A percentile compares a stretch with the other conserved stretches of the same genome.
Evolutionary conservation across 179 eudicot species (phyloP).

Genomic region (Camellia oleifera): DNA sequence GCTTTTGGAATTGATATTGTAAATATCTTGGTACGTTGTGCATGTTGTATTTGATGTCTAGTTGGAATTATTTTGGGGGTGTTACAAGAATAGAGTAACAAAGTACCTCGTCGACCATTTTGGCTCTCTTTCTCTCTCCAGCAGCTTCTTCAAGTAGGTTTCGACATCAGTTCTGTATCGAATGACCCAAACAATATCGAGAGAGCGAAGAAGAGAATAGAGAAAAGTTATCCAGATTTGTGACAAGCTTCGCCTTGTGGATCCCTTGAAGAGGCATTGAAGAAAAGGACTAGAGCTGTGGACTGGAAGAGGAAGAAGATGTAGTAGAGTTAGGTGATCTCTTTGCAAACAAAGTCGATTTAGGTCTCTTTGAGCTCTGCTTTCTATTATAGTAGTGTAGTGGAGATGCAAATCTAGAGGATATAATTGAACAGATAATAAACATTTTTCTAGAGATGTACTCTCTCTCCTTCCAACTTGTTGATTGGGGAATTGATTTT

Average conservation of each 20-base stretch:
- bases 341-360: conserved; percentile 45
- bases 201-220: conserved; percentile 60
- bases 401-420: no score
- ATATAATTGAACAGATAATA: no score
- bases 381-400: no score
- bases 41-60: no score
- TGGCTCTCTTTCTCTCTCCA: conserved; percentile 68
- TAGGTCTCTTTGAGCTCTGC: conserved; percentile 48
- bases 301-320: conserved; percentile 87
- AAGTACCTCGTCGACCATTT: conserved; percentile 78
- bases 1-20: no score
- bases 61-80: no score
- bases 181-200: conserved; percentile 71
- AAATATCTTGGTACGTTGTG: no score
- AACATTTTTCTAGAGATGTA: no score
- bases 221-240: conserved; percentile 72
- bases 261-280: conserved; percentile 31
- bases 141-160: conserved; percentile 55
- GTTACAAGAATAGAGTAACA: conserved; percentile 21
- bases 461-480: no score
- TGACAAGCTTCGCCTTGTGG: conserved; percentile 32
- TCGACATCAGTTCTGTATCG: conserved; percentile 76
- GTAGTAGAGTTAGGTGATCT: conserved; percentile 62
- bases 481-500: no score
- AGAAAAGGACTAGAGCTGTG: conserved; percentile 57